Base-by-base conservation (phyloP, 1,139 yeast genomes). In the Blastobotrys aristatus region DNA sequence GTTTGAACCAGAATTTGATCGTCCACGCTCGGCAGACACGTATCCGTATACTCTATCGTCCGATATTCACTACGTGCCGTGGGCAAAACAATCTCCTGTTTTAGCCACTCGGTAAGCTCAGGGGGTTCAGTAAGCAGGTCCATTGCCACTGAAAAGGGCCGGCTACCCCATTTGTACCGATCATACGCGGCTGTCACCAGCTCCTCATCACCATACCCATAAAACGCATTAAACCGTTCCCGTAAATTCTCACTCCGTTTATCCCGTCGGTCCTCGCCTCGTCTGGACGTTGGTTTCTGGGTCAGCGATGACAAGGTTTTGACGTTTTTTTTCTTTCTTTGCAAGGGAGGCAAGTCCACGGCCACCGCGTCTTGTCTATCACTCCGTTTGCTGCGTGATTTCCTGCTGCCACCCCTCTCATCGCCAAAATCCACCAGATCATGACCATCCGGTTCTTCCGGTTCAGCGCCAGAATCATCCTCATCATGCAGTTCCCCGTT, bases 211-310 rank as follows among this genome's bases (percentile, higher is more conserved):
- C 52, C 52, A 14, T 43, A 40, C 3, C 62, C 62, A 27, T 47
- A 57, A 36, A 56, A 56, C 21, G 49, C 35, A 39, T 48, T 49
- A 46, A 51, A 51, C 27, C 61, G 53, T 40, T 55, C 61, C 41
- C 45, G 49, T 21, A 56, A 41, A 27, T 52, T 55, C 32, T 50
- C 58, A 2, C 50, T 27, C 20, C 40, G 36, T 4, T 2, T 18
- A 18, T 18, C 38, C 24, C 26, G 30, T 11, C 20, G 18, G 4
- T 10, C 20, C 18, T 11, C 30, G 7, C 13, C n/a, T 4, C n/a
- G 16, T 18, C 18, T n/a, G 16, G 16, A 16, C 7, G 21, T 37
- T 6, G n/a, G 6, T 4, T 14, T 13, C 17, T 14, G 7, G 6
- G 13, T 14, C n/a, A 37, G 18, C 6, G 48, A 21, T n/a, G 44